A percentile compares a stretch with the other conserved stretches of the same genome.
Conservation (phyloP, 148 eudicot species). For the Fagopyrum tataricum region DNA sequence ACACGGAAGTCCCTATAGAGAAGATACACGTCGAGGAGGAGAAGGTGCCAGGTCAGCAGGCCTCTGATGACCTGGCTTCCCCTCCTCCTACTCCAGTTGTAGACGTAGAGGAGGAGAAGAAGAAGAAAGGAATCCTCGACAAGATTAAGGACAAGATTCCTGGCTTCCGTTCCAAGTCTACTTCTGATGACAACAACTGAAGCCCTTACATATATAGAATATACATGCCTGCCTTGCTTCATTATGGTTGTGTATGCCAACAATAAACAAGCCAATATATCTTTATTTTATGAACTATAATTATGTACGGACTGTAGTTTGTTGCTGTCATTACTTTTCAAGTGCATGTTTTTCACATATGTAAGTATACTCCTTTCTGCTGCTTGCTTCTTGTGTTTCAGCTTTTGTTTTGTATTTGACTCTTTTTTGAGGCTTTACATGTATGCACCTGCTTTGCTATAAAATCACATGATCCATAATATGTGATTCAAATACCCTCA, state of each 20-base stretch:
- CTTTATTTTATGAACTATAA: not conserved
- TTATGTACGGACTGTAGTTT: too few relatives aligned
- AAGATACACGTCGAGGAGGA: conserved; percentile 26
- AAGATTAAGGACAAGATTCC: conserved; percentile 66
- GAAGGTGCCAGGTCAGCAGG: conserved; percentile 40
- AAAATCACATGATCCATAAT: too few relatives aligned
- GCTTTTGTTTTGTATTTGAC: too few relatives aligned
- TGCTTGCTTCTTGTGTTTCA: too few relatives aligned
- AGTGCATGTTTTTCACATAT: too few relatives aligned
- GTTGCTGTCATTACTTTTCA: too few relatives aligned
- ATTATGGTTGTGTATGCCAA: not conserved
- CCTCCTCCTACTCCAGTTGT: conserved; percentile 12
- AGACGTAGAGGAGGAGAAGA: conserved; percentile 15
- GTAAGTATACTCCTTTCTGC: too few relatives aligned
- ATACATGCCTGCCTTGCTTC: not conserved
- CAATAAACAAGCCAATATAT: not conserved
- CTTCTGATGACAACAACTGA: not conserved
- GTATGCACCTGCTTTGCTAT: too few relatives aligned
- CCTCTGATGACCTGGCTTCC: conserved; percentile 18
- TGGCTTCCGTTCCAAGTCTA: conserved; percentile 32
- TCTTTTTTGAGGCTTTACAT: too few relatives aligned
- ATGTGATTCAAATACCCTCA: too few relatives aligned
- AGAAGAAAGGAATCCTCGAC: conserved; percentile 56
- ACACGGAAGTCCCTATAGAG: conserved; percentile 26
- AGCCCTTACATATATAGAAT: not conserved